Percentiles rank a stretch among this genome's conserved stretches.
These are phyloP conservation scores for Zymoseptoria crescenta DNA, from an alignment of 2,329 filamentous ascomycete species.

Conservation along the genomic window DNA sequence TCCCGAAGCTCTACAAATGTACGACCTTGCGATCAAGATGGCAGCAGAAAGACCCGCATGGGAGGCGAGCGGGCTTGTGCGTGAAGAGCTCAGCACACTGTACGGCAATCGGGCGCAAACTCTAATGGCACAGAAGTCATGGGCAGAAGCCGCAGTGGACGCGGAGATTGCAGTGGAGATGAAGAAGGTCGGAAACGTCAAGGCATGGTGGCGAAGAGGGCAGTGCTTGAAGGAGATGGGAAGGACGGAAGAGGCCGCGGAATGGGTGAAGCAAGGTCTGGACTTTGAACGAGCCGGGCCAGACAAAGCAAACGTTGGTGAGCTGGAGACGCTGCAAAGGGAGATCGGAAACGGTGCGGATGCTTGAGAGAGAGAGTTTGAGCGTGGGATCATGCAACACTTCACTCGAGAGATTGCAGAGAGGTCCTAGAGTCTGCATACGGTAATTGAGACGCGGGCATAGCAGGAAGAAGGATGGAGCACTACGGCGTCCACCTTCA, in stretches of 20 bases:
- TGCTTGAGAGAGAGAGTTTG: background rate
- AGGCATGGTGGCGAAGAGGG: conserved; percentile 88
- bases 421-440: background rate
- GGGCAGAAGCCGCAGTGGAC: conserved; percentile 81
- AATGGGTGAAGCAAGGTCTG: conserved; percentile 67
- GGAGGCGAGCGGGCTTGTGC: conserved; percentile 76
- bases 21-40: conserved; percentile 85
- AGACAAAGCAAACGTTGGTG: conserved; percentile 24
- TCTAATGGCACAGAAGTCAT: conserved; percentile 71
- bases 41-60: conserved; percentile 71
- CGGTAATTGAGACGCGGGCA: background rate
- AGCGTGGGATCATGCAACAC: background rate
- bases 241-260: conserved; percentile 68
- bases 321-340: conserved; percentile 24
- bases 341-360: conserved; percentile 21
- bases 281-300: conserved; percentile 47
- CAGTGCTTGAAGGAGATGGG: conserved; percentile 88
- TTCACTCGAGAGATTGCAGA: background rate
- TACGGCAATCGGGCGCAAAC: conserved; percentile 87
- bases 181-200: conserved; percentile 77
- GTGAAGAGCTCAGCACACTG: conserved; percentile 74
- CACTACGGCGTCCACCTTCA: background rate
- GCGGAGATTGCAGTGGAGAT: conserved; percentile 83
- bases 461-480: background rate
- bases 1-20: conserved; percentile 69